Evolutionary conservation across 2,329 filamentous ascomycete species (phyloP).

Genomic region (Penicillium griseofulvum): DNA sequence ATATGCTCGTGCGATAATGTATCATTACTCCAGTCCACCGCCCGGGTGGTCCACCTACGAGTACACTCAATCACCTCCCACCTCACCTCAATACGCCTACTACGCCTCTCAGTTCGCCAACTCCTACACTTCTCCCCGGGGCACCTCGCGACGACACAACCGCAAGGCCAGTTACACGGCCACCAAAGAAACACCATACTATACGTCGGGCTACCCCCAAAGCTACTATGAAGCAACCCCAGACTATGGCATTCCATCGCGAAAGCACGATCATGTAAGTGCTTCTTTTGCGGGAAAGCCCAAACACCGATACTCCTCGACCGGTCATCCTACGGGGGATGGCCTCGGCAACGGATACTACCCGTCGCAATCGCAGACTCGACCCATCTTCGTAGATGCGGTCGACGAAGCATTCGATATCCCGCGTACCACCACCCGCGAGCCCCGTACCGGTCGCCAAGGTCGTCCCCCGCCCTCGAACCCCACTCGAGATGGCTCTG

Average conservation of each 20-base stretch:
- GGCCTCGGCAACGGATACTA: constrained; percentile 26
- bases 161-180: constrained; percentile 58
- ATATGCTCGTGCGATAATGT: constrained; percentile 45
- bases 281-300: constrained; percentile 49
- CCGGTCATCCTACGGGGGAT: constrained; percentile 35
- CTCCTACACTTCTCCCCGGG: constrained; percentile 47
- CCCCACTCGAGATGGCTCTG: constrained; percentile 22
- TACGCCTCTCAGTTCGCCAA: constrained; percentile 57
- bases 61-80: constrained; percentile 49
- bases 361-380: constrained; percentile 43
- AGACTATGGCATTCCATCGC: constrained; percentile 53
- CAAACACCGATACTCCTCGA: constrained; percentile 48
- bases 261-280: constrained; percentile 66
- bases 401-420: constrained; percentile 55
- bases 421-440: constrained; percentile 47
- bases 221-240: constrained; percentile 48
- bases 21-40: constrained; percentile 48
- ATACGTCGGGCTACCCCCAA: constrained; percentile 48
- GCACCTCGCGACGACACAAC: constrained; percentile 50
- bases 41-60: constrained; percentile 50
- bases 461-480: constrained; percentile 22
- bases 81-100: constrained; percentile 51
- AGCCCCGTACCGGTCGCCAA: constrained; percentile 36
- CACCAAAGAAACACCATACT: constrained; percentile 42
- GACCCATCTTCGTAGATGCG: constrained; percentile 57